Percentiles rank a stretch among this genome's conserved stretches.
Conservation (phyloP, 352 stramenopile species). For the Peronospora belbahrii region DNA sequence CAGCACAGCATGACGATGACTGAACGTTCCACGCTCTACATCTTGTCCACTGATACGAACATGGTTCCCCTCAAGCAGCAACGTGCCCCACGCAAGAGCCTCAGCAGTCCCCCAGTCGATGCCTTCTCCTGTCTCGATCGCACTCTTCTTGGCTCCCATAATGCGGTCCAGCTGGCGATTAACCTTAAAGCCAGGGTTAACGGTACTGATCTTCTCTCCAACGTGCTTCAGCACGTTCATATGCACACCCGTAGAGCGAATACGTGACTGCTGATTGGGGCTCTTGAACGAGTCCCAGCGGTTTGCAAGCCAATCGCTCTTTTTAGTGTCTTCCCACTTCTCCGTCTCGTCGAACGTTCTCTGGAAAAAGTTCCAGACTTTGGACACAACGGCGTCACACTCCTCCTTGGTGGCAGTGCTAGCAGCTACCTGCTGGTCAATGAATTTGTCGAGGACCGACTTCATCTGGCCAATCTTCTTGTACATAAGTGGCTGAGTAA, state of each 20-base stretch:
- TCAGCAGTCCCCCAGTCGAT: conserved; percentile 97
- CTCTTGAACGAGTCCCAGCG: conserved; percentile 96
- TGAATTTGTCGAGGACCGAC: conserved; percentile 89
- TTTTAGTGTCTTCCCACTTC: conserved; percentile 86
- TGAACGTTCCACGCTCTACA: conserved; percentile 90
- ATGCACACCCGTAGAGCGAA: conserved; percentile 91
- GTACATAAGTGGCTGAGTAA: conserved; percentile 98
- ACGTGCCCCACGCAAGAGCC: conserved; percentile 90
- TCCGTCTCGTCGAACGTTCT: conserved; percentile 90
- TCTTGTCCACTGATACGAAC: conserved; percentile 92
- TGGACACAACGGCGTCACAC: conserved; percentile 74
- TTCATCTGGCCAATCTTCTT: conserved; percentile 90
- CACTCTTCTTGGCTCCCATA: conserved; percentile 75
- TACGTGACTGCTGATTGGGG: conserved; percentile 88
- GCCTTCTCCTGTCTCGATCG: conserved; percentile 70
- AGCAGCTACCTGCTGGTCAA: conserved; percentile 43
- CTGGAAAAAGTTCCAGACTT: conserved; percentile 88
- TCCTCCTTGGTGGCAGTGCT: conserved; percentile 73
- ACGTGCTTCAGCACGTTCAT: conserved; percentile 89
- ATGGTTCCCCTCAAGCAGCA: conserved; percentile 90
- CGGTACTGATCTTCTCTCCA: conserved; percentile 71
- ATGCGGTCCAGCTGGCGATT: conserved; percentile 93
- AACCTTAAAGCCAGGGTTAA: conserved; percentile 86
- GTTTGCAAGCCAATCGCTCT: conserved; percentile 92
- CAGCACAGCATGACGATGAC: conserved; percentile 89